Percentiles rank a stretch among this genome's conserved stretches.
Evolutionary conservation across 23 red algal genomes (phyloP).

Genomic region (Gracilaria domingensis): DNA sequence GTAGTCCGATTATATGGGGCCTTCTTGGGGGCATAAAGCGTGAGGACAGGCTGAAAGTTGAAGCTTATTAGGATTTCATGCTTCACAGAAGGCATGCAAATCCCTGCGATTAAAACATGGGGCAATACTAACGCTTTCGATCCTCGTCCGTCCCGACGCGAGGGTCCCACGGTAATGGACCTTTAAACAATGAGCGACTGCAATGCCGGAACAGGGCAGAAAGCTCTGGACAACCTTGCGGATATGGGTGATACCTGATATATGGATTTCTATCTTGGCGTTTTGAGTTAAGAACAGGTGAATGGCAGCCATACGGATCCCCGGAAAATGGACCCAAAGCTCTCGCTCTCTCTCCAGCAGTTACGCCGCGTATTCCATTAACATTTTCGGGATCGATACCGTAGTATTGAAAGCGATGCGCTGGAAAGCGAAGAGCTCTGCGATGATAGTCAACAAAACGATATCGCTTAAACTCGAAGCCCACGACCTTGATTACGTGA

Average conservation of each 20-base stretch:
- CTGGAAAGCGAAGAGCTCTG: slow-evolving; percentile 77
- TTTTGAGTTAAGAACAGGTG: slow-evolving; percentile 61
- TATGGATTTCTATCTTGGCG: slow-evolving; percentile 78
- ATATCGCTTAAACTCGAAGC: slow-evolving; percentile 81
- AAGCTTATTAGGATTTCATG: neutral
- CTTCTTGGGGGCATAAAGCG: too few species aligned
- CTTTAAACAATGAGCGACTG: slow-evolving; percentile 56
- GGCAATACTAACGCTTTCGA: neutral
- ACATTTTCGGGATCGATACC: slow-evolving; percentile 71
- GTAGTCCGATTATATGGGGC: too few species aligned
- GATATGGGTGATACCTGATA: slow-evolving; percentile 77
- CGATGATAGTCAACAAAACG: slow-evolving; percentile 81
- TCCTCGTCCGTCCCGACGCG: slow-evolving; percentile 23
- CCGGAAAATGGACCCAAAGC: slow-evolving; percentile 71
- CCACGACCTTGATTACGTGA: slow-evolving; percentile 74
- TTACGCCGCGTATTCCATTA: slow-evolving; percentile 23
- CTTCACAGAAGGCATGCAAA: neutral
- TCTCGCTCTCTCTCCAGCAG: slow-evolving; percentile 40
- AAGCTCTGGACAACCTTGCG: slow-evolving; percentile 82
- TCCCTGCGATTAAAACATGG: neutral
- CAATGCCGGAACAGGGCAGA: slow-evolving; percentile 73
- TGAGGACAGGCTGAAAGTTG: too few species aligned
- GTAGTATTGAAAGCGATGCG: slow-evolving; percentile 62
- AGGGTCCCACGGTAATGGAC: slow-evolving; percentile 84
- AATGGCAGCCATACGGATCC: slow-evolving; percentile 88